A percentile compares a stretch with the other conserved stretches of the same genome.
These are phyloP conservation scores for Pseudocercospora crystallina DNA, from an alignment of 2,329 filamentous ascomycete species.

Conservation along the genomic window DNA sequence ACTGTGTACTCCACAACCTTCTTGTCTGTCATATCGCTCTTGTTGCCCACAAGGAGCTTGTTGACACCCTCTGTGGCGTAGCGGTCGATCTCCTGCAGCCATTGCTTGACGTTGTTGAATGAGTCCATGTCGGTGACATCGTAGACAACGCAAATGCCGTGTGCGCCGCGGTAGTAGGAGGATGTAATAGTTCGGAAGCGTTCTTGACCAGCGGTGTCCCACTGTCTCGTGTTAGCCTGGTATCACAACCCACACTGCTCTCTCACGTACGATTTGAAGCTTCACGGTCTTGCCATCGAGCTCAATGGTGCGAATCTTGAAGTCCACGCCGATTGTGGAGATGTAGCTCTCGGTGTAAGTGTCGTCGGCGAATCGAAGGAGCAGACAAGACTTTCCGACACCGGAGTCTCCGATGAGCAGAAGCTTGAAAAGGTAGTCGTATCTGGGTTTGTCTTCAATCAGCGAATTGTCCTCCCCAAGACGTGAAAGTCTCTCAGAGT, in stretches of 20 bases:
- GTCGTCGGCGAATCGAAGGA: constrained; percentile 96
- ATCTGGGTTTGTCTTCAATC: constrained; percentile 59
- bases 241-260: neutral
- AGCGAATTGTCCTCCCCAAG: neutral
- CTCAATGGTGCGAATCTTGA: constrained; percentile 99
- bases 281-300: constrained; percentile 99
- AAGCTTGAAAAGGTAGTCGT: constrained; percentile 99
- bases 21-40: constrained; percentile 99
- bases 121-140: constrained; percentile 99
- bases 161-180: constrained; percentile 97
- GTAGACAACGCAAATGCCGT: constrained; percentile 99
- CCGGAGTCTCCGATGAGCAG: constrained; percentile 99
- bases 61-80: constrained; percentile 99
- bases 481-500: neutral
- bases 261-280: constrained; percentile 84
- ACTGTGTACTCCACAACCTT: constrained; percentile 99
- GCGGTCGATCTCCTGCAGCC: constrained; percentile 98
- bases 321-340: constrained; percentile 98
- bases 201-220: constrained; percentile 98
- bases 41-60: constrained; percentile 99
- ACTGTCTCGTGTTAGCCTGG: constrained; percentile 55
- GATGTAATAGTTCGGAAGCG: constrained; percentile 99
- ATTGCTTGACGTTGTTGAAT: constrained; percentile 99
- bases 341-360: constrained; percentile 99
- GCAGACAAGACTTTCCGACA: constrained; percentile 98